Evolutionary conservation across 257 asterid genomes (phyloP).

Genomic region (Solanum arcanum): DNA sequence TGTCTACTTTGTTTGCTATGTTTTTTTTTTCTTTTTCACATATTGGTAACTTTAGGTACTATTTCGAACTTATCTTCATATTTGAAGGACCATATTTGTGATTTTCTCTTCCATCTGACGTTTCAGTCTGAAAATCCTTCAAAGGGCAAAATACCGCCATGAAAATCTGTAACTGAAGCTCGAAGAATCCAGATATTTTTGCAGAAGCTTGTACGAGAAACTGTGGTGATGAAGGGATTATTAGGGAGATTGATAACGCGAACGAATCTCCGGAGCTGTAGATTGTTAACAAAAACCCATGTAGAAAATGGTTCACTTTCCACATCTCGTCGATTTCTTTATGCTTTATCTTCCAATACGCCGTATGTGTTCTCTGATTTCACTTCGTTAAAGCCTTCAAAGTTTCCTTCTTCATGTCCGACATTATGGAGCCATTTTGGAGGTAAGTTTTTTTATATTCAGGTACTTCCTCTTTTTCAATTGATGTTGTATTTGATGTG

Average conservation of each 20-base stretch:
- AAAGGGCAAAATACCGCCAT: background rate
- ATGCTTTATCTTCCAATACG: constrained; percentile 14
- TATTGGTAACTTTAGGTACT: background rate
- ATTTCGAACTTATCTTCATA: background rate
- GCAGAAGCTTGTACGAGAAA: background rate
- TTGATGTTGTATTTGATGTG: background rate
- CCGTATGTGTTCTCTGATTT: constrained; percentile 2
- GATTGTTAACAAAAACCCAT: constrained; percentile 22
- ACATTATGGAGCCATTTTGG: constrained; percentile 20
- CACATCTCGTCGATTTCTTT: constrained; percentile 16
- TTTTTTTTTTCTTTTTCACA: background rate
- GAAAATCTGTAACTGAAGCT: background rate
- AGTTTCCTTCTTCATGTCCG: constrained; percentile 5
- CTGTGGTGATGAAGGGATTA: constrained; percentile 27
- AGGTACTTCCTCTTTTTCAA: background rate
- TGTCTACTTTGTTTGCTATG: background rate
- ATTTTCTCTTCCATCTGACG: background rate
- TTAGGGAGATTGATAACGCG: constrained; percentile 28
- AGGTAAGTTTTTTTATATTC: constrained; percentile 25
- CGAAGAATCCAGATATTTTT: background rate
- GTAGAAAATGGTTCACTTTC: constrained; percentile 4
- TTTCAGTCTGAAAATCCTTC: background rate
- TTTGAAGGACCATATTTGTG: background rate
- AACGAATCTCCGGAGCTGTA: constrained; percentile 13
- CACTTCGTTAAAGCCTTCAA: constrained; percentile 8